Base-by-base conservation (phyloP, 495 filamentous ascomycete genomes). In the Talaromyces proteolyticus region DNA sequence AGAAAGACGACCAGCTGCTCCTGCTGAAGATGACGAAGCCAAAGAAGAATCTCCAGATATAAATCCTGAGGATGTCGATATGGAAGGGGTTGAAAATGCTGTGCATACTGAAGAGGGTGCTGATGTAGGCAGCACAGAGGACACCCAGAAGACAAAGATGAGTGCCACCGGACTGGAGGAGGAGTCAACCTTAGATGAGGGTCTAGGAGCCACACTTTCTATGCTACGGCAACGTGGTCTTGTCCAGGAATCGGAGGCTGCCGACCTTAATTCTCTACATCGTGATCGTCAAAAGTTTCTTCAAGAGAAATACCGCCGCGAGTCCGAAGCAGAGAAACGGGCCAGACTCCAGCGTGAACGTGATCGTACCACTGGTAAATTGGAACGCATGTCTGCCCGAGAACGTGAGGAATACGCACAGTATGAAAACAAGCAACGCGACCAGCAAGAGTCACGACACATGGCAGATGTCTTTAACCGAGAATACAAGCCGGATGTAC, bases 321-420 rank as follows among this genome's bases (percentile, higher is more conserved):
- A 91, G 65, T 75, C 79, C 8, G 84, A 87, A 16, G 83, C 86
- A 42, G 92, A 96, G 58, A 77, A 81, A 34, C 78, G 84, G 17
- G 88, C 91, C 10, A 84, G 85, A n/a, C 60, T 76, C 25, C 88
- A 96, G 65, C 87, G 93, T 59, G 90, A 96, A 67, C 80, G 84
- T 4, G 93, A 96, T 58, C 85, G 93, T 44, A 69, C 82, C 38
- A 88, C 80, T 24, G 91, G 89, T 42, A 81, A 82, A 21, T 80
- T 94, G 22, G 89, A 95, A 57, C 78, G 82, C 39, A 91, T 97
- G 89, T 86, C 87, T 8, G 82, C 83, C 10, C 83, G 87, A 20
- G 93, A 98, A 62, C 81, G 88, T n/a, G 91, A 98, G 63, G 90
- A 94, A 48, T 84, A 89, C 66, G 85, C 89, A 0, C 83, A 88